Evolutionary conservation across 352 stramenopile genomes (phyloP), one percentile per base, ranked within the genome.

Genomic region (Thalassiosira ordinaria): DNA sequence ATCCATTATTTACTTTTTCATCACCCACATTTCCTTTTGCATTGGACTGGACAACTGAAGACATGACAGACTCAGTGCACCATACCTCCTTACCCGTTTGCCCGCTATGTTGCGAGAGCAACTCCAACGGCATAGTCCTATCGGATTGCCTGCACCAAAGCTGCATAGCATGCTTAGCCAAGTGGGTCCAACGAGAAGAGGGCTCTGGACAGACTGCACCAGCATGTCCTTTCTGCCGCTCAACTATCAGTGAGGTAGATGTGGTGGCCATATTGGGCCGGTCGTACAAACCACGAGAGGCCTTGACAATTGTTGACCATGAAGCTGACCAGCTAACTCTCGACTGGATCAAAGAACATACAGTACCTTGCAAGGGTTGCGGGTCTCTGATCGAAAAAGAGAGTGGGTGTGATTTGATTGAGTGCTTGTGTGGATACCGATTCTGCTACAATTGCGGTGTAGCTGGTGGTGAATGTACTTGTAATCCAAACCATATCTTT

Each of bases 301-400:
- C 11, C 5, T 22, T n/a, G 16, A 33, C 3, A 0, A 20, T 2
- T 14, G 22, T 18, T 7, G 33, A 49, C 14, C 31, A 35, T 18
- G 71, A 80, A 66, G 61, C 74, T 47, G 71, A 74, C n/a, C 61
- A 74, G 22, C 31, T 80, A n/a, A 80, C 71, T 14, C 63, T 80
- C 0, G 29, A 80, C 9, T 74, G 71, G 71, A 33, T 80, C 20
- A 67, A 60, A 27, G 47, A 67, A 47, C 20, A 80, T 37, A 74
- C 71, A 20, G 37, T 31, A 4, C 31, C 41, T 6, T 80, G 71
- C 41, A 6, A 18, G 55, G 51, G 49, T 5, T 80, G 71, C 24
- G 51, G 51, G 9, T 56, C 26, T 8, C 7, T 20, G 1, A 73
- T 80, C 7, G 71, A 80, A 27, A 80, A 74, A 37, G 64, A 31